Percentiles rank a stretch among this genome's conserved stretches.
These are phyloP conservation scores for Cinnamomum micranthum DNA, from an alignment of 164 flowering plant species.

Conservation along the genomic window DNA sequence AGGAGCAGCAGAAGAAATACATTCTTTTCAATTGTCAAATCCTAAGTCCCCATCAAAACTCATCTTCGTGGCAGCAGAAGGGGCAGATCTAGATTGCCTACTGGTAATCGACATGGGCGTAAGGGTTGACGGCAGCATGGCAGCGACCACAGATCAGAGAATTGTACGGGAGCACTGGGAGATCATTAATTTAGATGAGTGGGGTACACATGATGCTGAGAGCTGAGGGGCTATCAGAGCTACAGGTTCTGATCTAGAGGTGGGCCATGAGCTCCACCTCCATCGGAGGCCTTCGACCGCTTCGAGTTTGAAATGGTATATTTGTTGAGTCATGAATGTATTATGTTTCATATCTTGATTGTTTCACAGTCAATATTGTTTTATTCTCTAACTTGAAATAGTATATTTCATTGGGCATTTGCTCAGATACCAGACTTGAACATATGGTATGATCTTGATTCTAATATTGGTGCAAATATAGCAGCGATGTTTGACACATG, in stretches of 20 bases:
- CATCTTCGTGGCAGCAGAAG: slow-evolving; percentile 38
- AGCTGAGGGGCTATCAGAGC: slow-evolving; percentile 48
- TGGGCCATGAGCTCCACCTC: slow-evolving; percentile 96
- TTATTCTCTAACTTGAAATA: too few species aligned
- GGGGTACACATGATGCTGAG: slow-evolving; percentile 79
- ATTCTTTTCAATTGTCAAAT: too few species aligned
- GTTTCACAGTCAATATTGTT: too few species aligned
- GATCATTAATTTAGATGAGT: slow-evolving; percentile 55
- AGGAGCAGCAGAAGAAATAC: too few species aligned
- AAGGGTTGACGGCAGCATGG: slow-evolving; percentile 72
- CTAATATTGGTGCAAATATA: too few species aligned
- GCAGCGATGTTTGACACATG: too few species aligned
- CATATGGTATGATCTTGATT: too few species aligned
- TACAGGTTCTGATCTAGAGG: slow-evolving; percentile 46
- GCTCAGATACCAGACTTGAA: too few species aligned
- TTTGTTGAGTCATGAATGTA: too few species aligned
- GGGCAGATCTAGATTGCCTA: slow-evolving; percentile 83
- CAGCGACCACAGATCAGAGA: slow-evolving; percentile 61
- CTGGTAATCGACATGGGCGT: slow-evolving; percentile 74
- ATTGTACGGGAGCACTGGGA: slow-evolving; percentile 73
- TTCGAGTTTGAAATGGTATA: slow-evolving; percentile 35
- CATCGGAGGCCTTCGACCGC: slow-evolving; percentile 90
- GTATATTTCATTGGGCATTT: too few species aligned
- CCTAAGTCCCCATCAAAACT: too few species aligned
- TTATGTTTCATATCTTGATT: too few species aligned